Evolutionary conservation across 1,284 basidiomycete species (phyloP).

Genomic region (Cryptococcus sp.): DNA sequence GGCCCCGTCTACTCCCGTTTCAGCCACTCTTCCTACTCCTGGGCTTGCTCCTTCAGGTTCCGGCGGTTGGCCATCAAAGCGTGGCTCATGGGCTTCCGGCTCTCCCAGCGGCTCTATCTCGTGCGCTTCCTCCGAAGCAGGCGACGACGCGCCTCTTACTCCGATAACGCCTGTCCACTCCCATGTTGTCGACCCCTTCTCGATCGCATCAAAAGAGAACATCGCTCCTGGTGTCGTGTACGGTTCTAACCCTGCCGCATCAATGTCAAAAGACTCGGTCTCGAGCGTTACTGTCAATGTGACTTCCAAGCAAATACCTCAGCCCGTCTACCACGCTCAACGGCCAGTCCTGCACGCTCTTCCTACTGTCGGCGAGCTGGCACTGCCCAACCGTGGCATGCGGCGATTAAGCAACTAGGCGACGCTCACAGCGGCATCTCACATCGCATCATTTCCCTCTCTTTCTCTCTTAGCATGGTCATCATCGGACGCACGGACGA

Average conservation of each 20-base stretch:
- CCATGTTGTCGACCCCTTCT: constrained; percentile 35
- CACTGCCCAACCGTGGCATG: constrained; percentile 28
- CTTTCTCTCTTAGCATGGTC: constrained; percentile 7
- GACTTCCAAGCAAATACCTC: constrained; percentile 13
- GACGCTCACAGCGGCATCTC: not conserved
- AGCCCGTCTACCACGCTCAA: constrained; percentile 14
- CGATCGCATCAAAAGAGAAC: constrained; percentile 47
- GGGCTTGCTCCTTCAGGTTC: constrained; percentile 46
- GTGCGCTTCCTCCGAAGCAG: constrained; percentile 51
- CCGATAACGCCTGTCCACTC: constrained; percentile 50
- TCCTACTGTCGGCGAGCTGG: constrained; percentile 24
- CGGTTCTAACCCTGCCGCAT: constrained; percentile 17
- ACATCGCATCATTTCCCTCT: constrained; percentile 1
- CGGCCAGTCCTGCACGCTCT: constrained; percentile 35
- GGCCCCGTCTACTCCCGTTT: constrained; percentile 40
- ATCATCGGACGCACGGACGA: not conserved
- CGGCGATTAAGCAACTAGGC: constrained; percentile 43
- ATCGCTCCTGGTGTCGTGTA: constrained; percentile 32
- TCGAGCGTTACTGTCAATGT: constrained; percentile 14
- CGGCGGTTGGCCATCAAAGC: constrained; percentile 33
- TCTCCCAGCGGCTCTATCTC: constrained; percentile 44
- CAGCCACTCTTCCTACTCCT: constrained; percentile 38
- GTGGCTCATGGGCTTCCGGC: constrained; percentile 37
- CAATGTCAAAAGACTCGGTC: constrained; percentile 18
- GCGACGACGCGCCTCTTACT: constrained; percentile 50